These are phyloP conservation scores for Nyctanthes arbortristis DNA, from an alignment of 257 asterid species.

Conservation along the genomic window DNA sequence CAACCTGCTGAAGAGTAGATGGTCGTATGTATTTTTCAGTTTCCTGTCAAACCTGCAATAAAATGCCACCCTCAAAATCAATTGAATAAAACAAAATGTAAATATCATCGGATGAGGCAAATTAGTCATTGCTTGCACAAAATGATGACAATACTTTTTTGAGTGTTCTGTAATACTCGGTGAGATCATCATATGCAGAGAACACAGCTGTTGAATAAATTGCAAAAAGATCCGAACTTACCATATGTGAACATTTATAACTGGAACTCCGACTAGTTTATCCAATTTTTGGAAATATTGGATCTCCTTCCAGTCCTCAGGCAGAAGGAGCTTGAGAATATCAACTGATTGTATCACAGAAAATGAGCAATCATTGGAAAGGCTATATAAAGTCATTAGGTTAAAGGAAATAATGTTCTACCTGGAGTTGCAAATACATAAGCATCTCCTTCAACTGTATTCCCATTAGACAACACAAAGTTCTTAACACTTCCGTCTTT, in stretches of 20 bases:
- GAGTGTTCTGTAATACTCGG: not conserved
- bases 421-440: slow-evolving; percentile 96
- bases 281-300: slow-evolving; percentile 48
- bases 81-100: too few relatives aligned
- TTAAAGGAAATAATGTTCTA: slow-evolving; percentile 28
- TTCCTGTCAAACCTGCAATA: slow-evolving; percentile 93
- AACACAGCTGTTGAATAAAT: not conserved
- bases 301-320: slow-evolving; percentile 53
- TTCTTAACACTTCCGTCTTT: slow-evolving; percentile 71
- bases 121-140: not conserved
- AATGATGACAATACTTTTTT: not conserved
- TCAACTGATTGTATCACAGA: slow-evolving; percentile 35
- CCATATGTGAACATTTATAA: slow-evolving; percentile 59
- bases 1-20: slow-evolving; percentile 95
- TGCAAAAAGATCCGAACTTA: slow-evolving; percentile 24
- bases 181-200: not conserved
- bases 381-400: slow-evolving; percentile 2
- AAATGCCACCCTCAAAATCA: slow-evolving; percentile 13
- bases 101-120: not conserved
- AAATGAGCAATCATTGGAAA: slow-evolving; percentile 25
- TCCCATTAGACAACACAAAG: slow-evolving; percentile 62
- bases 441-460: slow-evolving; percentile 74
- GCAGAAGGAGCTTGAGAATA: slow-evolving; percentile 51
- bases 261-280: slow-evolving; percentile 57
- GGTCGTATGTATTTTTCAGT: slow-evolving; percentile 84